Evolutionary conservation across 2,329 filamentous ascomycete genomes (phyloP).

Genomic region (Neonectria magnoliae): DNA sequence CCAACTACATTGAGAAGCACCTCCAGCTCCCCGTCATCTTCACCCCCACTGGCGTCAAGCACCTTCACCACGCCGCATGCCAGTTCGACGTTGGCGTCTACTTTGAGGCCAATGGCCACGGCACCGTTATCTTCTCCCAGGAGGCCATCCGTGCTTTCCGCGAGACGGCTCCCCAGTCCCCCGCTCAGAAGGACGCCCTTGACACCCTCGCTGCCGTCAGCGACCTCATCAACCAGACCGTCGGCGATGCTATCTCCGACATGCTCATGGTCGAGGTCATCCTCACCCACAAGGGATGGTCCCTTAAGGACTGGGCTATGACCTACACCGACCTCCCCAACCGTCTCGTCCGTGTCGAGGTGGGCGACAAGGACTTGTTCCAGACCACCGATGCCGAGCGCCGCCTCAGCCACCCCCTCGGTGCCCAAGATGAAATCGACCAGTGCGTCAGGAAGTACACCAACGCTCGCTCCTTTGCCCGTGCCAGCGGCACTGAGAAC

Average conservation of each 20-base stretch:
- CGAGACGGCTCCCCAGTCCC: constrained; percentile 84
- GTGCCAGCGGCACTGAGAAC: constrained; percentile 95
- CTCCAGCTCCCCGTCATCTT: constrained; percentile 90
- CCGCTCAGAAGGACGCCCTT: constrained; percentile 89
- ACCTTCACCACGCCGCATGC: constrained; percentile 95
- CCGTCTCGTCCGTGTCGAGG: constrained; percentile 91
- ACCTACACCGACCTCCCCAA: constrained; percentile 97
- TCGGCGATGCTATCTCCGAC: constrained; percentile 95
- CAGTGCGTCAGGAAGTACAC: constrained; percentile 89
- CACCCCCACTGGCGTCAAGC: constrained; percentile 96
- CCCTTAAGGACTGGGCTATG: constrained; percentile 87
- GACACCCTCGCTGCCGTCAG: constrained; percentile 84
- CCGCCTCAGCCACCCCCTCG: constrained; percentile 80
- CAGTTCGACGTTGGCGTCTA: constrained; percentile 97
- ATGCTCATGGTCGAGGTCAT: constrained; percentile 96
- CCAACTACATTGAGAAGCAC: constrained; percentile 88
- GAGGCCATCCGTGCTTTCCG: constrained; percentile 82
- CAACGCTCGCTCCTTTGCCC: constrained; percentile 87
- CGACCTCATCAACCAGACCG: constrained; percentile 97
- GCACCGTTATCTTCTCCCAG: constrained; percentile 92
- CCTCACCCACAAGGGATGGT: constrained; percentile 94
- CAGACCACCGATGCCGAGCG: constrained; percentile 93
- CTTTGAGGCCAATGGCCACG: constrained; percentile 98
- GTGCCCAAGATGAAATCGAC: constrained; percentile 88
- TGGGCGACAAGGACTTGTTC: constrained; percentile 88